Percentiles rank a stretch among this genome's conserved stretches.
Conservation (phyloP, 129 eudicot genomes). For the Apium graveolens region DNA sequence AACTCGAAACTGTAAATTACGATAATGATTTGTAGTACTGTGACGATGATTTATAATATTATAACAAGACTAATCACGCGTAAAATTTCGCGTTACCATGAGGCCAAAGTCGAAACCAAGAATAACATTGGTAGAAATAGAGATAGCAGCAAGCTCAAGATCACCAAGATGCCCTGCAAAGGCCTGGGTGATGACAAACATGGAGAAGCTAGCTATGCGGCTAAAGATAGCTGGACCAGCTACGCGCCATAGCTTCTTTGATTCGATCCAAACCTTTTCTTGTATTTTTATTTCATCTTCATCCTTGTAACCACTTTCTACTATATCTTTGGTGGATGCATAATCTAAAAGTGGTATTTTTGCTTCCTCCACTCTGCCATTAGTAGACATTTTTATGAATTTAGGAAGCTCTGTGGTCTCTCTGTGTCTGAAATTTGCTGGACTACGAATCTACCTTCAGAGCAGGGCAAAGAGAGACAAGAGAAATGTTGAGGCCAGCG, state of each 20-base stretch:
- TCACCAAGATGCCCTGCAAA: constrained; percentile 94
- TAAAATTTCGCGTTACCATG: constrained; percentile 28
- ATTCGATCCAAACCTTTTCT: constrained; percentile 42
- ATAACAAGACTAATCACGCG: background rate
- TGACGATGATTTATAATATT: background rate
- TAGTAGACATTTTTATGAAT: constrained; percentile 26
- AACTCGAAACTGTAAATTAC: too few species aligned
- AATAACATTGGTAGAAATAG: constrained; percentile 60
- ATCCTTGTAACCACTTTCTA: constrained; percentile 3
- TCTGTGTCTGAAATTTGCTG: background rate
- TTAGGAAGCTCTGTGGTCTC: background rate
- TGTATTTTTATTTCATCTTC: constrained; percentile 16
- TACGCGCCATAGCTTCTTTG: constrained; percentile 76
- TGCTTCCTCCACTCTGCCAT: constrained; percentile 18
- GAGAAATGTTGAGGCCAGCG: background rate
- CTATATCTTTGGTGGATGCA: constrained; percentile 20
- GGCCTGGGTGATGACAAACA: constrained; percentile 70
- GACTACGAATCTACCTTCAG: background rate
- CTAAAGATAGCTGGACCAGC: constrained; percentile 84
- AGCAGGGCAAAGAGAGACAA: background rate
- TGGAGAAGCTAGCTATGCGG: constrained; percentile 56
- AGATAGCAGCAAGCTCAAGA: constrained; percentile 79
- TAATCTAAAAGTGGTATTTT: constrained; percentile 45
- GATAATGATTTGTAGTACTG: too few species aligned
- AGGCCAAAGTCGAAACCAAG: constrained; percentile 81